Base-by-base conservation (phyloP, 306 rosid species). In the Malus sieversii region DNA sequence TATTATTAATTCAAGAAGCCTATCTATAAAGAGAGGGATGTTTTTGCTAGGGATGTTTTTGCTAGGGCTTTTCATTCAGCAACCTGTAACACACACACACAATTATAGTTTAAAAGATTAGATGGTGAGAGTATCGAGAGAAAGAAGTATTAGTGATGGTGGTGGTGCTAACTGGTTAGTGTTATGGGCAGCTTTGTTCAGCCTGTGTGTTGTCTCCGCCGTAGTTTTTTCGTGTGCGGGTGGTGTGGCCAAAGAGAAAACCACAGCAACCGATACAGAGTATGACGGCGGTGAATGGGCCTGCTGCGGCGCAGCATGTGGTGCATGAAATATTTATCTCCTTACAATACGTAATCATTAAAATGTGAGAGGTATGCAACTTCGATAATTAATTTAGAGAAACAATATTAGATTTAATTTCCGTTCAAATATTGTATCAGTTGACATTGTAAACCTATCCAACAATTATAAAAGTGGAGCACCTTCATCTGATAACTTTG, bases 271-370 rank as follows among this genome's bases (percentile, higher is more conserved):
- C 18, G 87, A 89, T 68, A 59, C 86, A 8, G 89, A 85, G 52
- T 69, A 77, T 46, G 76, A 84, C 65, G 90, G 90, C 5, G 89
- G 81, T 27, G 95, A 79, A 38, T 90, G 94, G 14, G 91, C 90
- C 0, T 90, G 63, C 25, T 90, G 97, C 35, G 92, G 90, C 59
- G 86, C 89, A 19, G 89, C 73, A 71, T 91, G 97, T 29, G 97
- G 94, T 23, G 97, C 84, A 44, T 88, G 83, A 87, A 75, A 16
- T 51, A 51, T 3, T 4, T 3, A 51, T 51, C 20, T 51, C 20
- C 6, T 51, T 51, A 51, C 55, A 51, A 15, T 5, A 51, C 6
- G 1, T 4, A 51, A 51, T 51, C 20, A 51, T 16, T 51, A 15
- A 51, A 59, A 14, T 59, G 30, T 25, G 64, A 59, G 73, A 63